Base-by-base conservation (phyloP, 495 filamentous ascomycete genomes). In the Acidiella bohemica region DNA sequence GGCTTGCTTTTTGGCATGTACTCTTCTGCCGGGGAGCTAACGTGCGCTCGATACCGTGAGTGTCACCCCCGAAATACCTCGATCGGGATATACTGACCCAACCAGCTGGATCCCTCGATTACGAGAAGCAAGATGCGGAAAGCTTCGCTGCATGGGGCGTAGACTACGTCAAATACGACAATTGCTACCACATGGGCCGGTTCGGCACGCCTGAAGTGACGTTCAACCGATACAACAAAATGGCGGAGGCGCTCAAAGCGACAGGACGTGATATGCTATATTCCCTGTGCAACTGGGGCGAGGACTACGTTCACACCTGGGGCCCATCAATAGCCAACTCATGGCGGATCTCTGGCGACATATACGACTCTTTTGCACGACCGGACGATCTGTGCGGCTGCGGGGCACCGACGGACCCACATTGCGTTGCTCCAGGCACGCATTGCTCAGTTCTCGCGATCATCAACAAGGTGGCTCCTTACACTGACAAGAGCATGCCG, bases 101-200 rank as follows among this genome's bases (percentile, higher is more conserved):
- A 73, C 44, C n/a, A 27, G 44, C 60, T 37, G 55, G 59, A 12
- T 58, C 38, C 5, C 22, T 40, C 55, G 67, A 59, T 29, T 55
- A 66, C 41, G 67, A 72, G 45, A 42, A 50, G 11, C 42, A 64
- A 12, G 68, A 72, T 51, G 64, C 64, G 4, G 49, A 59, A 13
- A 59, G 55, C 0, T 66, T 69, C 29, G 59, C 61, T 0, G 42
- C 39, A 2, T 71, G 67, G 67, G 62, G 59, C 0, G 49, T 67
- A 22, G 62, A 65, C 31, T 62, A 62, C 7, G 47, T 67, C 14
- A 71, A 70, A 54, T 70, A 71, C 42, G 68, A 70, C 55, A 71
- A 71, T 44, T 70, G 67, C 49, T 67, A 63, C 53, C 62, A 44
- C 46, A 35, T 47, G 21, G 23, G 28, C 39, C 9, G 22, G 7